Base-by-base conservation (phyloP, 805 yeast species). In the Candida ovalis region DNA sequence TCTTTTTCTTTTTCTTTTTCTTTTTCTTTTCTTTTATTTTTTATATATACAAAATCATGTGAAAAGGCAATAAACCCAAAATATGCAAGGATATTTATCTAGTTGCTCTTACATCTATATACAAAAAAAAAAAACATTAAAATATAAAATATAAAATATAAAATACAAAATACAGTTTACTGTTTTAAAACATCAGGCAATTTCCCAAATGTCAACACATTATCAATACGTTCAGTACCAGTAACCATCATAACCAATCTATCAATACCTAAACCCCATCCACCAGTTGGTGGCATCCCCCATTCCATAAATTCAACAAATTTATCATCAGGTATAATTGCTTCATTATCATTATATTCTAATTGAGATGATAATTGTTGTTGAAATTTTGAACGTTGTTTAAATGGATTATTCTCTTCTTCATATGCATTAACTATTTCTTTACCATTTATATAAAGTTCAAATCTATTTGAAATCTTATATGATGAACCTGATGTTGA, bases 201-300 rank as follows among this genome's bases (percentile, higher is more conserved):
- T 42, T 78, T 78, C 0, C 96, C 96, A 66, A 89, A 89, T 0
- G 85, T 71, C 30, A 89, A 64, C 1, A 89, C 95, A 12, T 79
- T 78, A 45, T 85, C 92, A 17, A 94, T 90, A 25, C 96, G 71
- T 19, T 70, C 70, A 37, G 76, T 67, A 0, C 79, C 83, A 3
- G 86, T 76, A 28, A 92, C 68, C 18, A 88, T 65, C 97, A 92
- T 89, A 45, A 84, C 82, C 33, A 94, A 66, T 46, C 99, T 68
- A 61, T 94, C 99, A 19, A 94, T 75, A 0, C 99, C 99, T 50
- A 96, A 70, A 0, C 99, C 99, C 88, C 97, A 88, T 0, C 99
- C 99, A 2, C 96, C 98, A 3, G 97, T 92, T 1, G 99, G 99
- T 3, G 98, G 97, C 70, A 94, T 77, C 1, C 96, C 98, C 76